Conservation (phyloP, 2,329 filamentous ascomycete species). For the Scedosporium minutisporum region DNA sequence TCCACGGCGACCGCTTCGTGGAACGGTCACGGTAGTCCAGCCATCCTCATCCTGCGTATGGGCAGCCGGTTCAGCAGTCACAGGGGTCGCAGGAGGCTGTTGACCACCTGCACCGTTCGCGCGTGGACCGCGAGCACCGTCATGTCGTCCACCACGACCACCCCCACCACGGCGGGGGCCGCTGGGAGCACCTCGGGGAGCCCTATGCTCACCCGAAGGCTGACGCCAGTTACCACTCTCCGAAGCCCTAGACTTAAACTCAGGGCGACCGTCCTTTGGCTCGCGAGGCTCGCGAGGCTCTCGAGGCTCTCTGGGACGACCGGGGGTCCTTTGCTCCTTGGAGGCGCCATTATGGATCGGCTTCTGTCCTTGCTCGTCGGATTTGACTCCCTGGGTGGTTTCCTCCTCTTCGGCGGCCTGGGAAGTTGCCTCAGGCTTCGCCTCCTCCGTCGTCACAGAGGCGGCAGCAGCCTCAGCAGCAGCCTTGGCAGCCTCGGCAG, state of each 20-base stretch:
- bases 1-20: slow-evolving; percentile 14
- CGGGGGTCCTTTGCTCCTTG: slow-evolving; percentile 37
- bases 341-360: slow-evolving; percentile 10
- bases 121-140: slow-evolving; percentile 35
- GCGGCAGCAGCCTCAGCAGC: slow-evolving; percentile 23
- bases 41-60: slow-evolving; percentile 47
- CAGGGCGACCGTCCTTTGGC: slow-evolving; percentile 33
- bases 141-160: slow-evolving; percentile 34
- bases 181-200: slow-evolving; percentile 30
- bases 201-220: slow-evolving; percentile 36
- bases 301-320: slow-evolving; percentile 24
- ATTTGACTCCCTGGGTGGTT: slow-evolving; percentile 20
- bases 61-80: slow-evolving; percentile 19
- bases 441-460: slow-evolving; percentile 15
- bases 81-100: slow-evolving; percentile 25
- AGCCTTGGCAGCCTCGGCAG: slow-evolving; percentile 21
- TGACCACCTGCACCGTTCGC: slow-evolving; percentile 36
- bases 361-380: slow-evolving; percentile 13
- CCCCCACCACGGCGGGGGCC: slow-evolving; percentile 31
- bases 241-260: slow-evolving; percentile 42
- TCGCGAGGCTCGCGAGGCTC: slow-evolving; percentile 25
- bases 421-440: slow-evolving; percentile 18
- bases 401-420: slow-evolving; percentile 14
- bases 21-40: slow-evolving; percentile 48
- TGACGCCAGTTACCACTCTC: slow-evolving; percentile 54